phyloP scores from a whole-genome alignment of 257 asterid species.

The Salvia splendens region DNA sequence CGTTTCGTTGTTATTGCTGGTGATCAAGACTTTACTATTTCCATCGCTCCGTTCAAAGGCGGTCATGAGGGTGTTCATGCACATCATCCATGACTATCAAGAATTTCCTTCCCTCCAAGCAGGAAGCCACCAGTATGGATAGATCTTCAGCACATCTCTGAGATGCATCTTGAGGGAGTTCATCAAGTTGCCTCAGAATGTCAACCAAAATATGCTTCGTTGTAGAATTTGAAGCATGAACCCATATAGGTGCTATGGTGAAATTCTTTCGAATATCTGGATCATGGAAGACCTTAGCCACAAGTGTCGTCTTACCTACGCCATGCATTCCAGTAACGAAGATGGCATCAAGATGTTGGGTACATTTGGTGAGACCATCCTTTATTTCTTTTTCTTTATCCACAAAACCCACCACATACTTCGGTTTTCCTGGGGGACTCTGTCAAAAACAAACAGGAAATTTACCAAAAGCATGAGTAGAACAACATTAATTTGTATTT shows the following conservation, averaged over 20 bases:
- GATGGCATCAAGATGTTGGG: conserved; percentile 33
- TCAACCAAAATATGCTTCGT: conserved; percentile 37
- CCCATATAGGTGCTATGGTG: conserved; percentile 40
- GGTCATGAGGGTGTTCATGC: conserved; percentile 32
- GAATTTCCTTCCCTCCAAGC: conserved; percentile 30
- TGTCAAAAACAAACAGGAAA: too few species aligned
- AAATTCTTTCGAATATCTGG: conserved; percentile 33
- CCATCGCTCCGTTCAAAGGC: conserved; percentile 36
- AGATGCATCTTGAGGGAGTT: conserved; percentile 30
- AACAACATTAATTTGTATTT: too few species aligned
- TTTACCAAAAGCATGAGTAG: accelerated
- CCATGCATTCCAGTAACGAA: conserved; percentile 56
- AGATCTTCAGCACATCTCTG: conserved; percentile 26
- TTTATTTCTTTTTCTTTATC: conserved; percentile 41
- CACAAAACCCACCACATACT: conserved; percentile 44
- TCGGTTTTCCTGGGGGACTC: background rate
- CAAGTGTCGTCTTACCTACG: conserved; percentile 51
- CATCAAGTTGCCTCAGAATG: conserved; percentile 35
- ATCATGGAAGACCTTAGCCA: conserved; percentile 39
- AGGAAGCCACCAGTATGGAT: conserved; percentile 17
- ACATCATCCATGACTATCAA: conserved; percentile 44
- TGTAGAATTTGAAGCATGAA: conserved; percentile 36
- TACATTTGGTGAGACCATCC: conserved; percentile 35
- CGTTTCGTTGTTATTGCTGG: conserved; percentile 36
- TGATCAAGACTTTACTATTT: conserved; percentile 43